These are phyloP conservation scores for Arthrobotrys entomopaga DNA, from an alignment of 2,329 filamentous ascomycete species.

Conservation along the genomic window DNA sequence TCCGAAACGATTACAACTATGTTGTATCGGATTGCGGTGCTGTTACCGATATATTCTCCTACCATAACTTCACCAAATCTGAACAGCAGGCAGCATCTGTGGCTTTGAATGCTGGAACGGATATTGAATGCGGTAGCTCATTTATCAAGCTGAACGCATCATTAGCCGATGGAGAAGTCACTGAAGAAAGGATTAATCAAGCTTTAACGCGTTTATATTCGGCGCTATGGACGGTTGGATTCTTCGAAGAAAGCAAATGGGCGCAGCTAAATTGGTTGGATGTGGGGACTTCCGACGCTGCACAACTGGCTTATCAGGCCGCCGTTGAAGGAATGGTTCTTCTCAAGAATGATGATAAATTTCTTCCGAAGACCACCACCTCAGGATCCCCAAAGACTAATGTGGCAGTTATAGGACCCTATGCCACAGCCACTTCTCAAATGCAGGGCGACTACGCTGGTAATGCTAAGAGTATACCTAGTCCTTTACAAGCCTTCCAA, in stretches of 20 bases:
- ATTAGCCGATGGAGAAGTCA: conserved; percentile 5
- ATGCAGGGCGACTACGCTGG: conserved; percentile 72
- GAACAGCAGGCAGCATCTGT: conserved; percentile 61
- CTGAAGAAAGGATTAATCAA: conserved; percentile 62
- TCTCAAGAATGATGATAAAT: conserved; percentile 67
- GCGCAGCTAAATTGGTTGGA: conserved; percentile 67
- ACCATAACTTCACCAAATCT: conserved; percentile 61
- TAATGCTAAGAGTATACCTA: conserved; percentile 68
- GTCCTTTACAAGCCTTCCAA: conserved; percentile 67
- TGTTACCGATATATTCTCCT: conserved; percentile 66
- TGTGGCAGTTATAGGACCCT: conserved; percentile 70
- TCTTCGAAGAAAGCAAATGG: conserved; percentile 67
- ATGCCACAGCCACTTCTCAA: conserved; percentile 69
- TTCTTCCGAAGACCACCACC: conserved; percentile 62
- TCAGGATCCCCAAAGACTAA: conserved; percentile 60
- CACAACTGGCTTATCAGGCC: conserved; percentile 69
- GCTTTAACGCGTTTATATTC: conserved; percentile 68
- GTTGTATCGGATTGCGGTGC: conserved; percentile 75
- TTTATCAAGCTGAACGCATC: conserved; percentile 46
- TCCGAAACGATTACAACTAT: conserved; percentile 71
- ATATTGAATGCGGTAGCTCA: conserved; percentile 60
- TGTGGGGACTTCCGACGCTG: conserved; percentile 68
- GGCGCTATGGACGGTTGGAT: conserved; percentile 68
- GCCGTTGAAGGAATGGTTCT: conserved; percentile 65
- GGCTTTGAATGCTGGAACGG: conserved; percentile 62